Conservation (phyloP, 805 yeast species). For the Candida saitoana region DNA sequence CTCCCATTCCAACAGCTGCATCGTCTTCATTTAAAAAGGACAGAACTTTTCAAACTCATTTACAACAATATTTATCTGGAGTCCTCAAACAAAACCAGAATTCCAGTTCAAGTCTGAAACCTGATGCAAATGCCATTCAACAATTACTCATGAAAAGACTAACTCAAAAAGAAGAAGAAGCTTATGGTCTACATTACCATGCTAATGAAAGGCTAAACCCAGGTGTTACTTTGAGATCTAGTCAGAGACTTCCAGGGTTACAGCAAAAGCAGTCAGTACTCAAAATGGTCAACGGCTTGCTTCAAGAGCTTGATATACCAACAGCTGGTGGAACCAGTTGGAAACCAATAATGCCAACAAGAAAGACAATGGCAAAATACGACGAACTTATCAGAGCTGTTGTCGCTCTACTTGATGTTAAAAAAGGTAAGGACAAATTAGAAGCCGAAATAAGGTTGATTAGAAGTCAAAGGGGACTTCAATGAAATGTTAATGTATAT, state of each 20-base stretch:
- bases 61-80: slow-evolving; percentile 40
- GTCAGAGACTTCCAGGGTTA: slow-evolving; percentile 42
- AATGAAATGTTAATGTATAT: slow-evolving; percentile 7
- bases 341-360: slow-evolving; percentile 87
- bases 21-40: slow-evolving; percentile 45
- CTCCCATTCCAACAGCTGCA: slow-evolving; percentile 54
- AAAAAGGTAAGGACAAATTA: slow-evolving; percentile 81
- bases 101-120: slow-evolving; percentile 22
- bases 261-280: slow-evolving; percentile 65
- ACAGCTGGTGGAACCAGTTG: slow-evolving; percentile 44
- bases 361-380: slow-evolving; percentile 67
- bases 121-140: slow-evolving; percentile 37
- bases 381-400: slow-evolving; percentile 71
- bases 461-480: slow-evolving; percentile 38
- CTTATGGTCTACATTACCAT: slow-evolving; percentile 79
- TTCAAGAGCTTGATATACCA: slow-evolving; percentile 79
- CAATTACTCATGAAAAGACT: slow-evolving; percentile 52
- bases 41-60: slow-evolving; percentile 40
- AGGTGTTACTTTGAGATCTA: slow-evolving; percentile 80
- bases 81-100: slow-evolving; percentile 31
- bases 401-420: slow-evolving; percentile 71
- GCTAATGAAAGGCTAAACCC: slow-evolving; percentile 63
- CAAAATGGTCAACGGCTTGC: slow-evolving; percentile 64
- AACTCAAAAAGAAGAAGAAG: slow-evolving; percentile 73
- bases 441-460: slow-evolving; percentile 63